Evolutionary conservation across 2,329 filamentous ascomycete species (phyloP).

Genomic region (Clonostachys solani): DNA sequence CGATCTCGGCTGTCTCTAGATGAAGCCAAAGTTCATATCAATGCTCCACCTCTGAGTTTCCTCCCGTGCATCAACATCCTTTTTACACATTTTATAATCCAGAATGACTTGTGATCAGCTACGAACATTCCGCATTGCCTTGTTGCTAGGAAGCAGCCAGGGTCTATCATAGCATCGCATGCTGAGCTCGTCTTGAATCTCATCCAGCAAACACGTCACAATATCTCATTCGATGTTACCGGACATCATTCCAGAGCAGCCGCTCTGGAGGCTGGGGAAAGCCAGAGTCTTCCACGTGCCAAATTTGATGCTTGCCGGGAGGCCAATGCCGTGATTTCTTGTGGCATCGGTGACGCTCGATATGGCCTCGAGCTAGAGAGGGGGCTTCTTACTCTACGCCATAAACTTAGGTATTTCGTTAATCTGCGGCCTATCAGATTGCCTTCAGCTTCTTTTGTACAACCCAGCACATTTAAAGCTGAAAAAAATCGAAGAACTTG

Average conservation of each 20-base stretch:
- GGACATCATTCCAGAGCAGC: conserved; percentile 1
- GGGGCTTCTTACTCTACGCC: conserved; percentile 68
- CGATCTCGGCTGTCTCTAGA: too few species aligned
- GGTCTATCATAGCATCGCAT: conserved; percentile 4
- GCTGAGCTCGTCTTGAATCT: conserved; percentile 1
- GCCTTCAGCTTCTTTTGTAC: conserved; percentile 64
- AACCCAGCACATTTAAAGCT: conserved; percentile 65
- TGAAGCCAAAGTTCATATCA: too few species aligned
- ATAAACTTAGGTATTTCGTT: conserved; percentile 46
- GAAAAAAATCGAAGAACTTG: conserved; percentile 62
- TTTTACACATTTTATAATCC: too few species aligned
- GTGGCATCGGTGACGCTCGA: conserved; percentile 4
- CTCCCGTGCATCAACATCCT: too few species aligned
- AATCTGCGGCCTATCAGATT: conserved; percentile 77
- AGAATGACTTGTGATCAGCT: too few species aligned
- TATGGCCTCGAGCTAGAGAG: conserved; percentile 64
- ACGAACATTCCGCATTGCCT: too few species aligned
- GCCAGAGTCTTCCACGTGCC: neutral
- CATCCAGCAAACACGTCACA: conserved; percentile 3
- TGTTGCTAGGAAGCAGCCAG: conserved; percentile 5
- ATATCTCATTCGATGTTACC: conserved; percentile 3
- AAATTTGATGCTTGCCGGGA: conserved; percentile 5
- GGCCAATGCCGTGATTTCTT: conserved; percentile 4
- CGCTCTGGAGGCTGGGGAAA: neutral
- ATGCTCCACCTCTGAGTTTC: too few species aligned